These are phyloP conservation scores for Saturnispora zaruensis DNA, from an alignment of 805 yeast genomes.

Conservation along the genomic window DNA sequence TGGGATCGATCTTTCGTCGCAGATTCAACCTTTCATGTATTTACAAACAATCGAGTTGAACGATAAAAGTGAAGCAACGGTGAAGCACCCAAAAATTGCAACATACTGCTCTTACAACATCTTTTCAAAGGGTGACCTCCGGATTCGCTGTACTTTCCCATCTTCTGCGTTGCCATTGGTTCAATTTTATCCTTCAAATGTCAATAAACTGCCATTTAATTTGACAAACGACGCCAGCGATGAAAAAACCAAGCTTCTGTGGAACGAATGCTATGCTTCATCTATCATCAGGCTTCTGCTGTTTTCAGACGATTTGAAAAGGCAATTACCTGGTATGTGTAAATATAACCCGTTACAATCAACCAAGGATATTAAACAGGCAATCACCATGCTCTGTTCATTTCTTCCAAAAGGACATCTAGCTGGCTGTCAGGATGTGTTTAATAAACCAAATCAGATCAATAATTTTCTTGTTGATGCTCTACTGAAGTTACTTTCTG, in stretches of 20 bases:
- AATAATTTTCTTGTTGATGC: conserved; percentile 51
- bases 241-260: conserved; percentile 42
- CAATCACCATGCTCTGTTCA: conserved; percentile 32
- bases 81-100: conserved; percentile 30
- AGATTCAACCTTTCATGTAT: conserved; percentile 49
- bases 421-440: conserved; percentile 34
- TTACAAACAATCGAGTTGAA: conserved; percentile 39
- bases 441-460: conserved; percentile 29
- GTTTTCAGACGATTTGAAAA: conserved; percentile 44
- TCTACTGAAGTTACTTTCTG: conserved; percentile 31
- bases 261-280: conserved; percentile 59
- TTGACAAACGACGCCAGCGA: conserved; percentile 32
- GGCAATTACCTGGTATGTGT: conserved; percentile 52
- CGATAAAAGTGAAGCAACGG: conserved; percentile 20
- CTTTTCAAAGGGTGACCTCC: conserved; percentile 63
- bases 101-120: conserved; percentile 68
- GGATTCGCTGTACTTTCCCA: conserved; percentile 55
- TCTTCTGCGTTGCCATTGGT: conserved; percentile 32
- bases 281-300: conserved; percentile 45
- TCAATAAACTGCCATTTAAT: conserved; percentile 19
- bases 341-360: conserved; percentile 38
- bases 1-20: conserved; percentile 45
- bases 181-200: conserved; percentile 43
- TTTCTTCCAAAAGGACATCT: conserved; percentile 40
- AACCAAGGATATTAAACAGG: conserved; percentile 29